Percentiles rank a stretch among this genome's conserved stretches.
Evolutionary conservation across 768 basidiomycete genomes (phyloP).

Genomic region (Termitomyces sp.): DNA sequence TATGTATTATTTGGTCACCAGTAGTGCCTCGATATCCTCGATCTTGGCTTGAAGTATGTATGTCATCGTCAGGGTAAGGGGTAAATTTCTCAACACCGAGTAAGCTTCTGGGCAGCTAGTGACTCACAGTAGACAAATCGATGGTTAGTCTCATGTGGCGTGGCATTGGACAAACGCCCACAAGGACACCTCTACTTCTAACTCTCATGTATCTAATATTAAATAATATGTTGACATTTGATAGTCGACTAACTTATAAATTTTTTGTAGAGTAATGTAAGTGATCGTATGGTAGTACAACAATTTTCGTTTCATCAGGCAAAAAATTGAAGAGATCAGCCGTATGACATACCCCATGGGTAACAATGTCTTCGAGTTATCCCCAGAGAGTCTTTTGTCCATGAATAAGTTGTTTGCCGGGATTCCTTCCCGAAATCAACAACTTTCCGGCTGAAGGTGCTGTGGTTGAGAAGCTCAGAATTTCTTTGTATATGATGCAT

Average conservation of each 20-base stretch:
- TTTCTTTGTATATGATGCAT: neutral
- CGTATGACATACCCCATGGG: neutral
- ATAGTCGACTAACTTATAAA: neutral
- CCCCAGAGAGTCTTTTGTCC: neutral
- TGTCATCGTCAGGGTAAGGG: too few species aligned
- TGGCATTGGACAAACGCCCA: neutral
- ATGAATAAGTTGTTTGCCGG: neutral
- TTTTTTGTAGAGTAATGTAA: neutral
- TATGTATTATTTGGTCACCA: neutral
- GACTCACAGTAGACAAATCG: neutral
- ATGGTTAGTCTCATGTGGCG: neutral
- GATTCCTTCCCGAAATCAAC: neutral
- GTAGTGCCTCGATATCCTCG: too few species aligned
- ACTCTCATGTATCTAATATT: neutral
- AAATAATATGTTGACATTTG: neutral
- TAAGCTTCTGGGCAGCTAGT: neutral
- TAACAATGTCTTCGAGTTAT: neutral
- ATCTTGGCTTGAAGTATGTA: too few species aligned
- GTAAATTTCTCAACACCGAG: neutral
- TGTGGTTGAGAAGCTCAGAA: neutral
- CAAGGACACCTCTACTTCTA: neutral
- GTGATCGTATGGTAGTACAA: neutral
- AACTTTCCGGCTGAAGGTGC: neutral
- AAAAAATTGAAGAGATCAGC: neutral
- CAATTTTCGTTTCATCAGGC: neutral